Base-by-base conservation (phyloP, 1,139 yeast species). In the Zygosaccharomyces pseudobailii region DNA sequence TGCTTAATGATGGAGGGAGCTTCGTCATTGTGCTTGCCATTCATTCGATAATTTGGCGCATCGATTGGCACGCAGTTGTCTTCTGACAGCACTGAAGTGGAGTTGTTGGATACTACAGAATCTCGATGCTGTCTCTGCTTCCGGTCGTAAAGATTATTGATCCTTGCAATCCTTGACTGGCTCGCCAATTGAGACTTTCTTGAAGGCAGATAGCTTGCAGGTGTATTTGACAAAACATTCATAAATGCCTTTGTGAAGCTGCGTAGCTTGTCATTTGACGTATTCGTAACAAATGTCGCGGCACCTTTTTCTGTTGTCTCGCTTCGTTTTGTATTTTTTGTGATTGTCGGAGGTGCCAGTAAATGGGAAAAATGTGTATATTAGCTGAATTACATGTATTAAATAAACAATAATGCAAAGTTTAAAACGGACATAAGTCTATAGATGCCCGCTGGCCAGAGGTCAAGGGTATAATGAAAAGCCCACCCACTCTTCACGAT, bases 51-150 rank as follows among this genome's bases (percentile, higher is more conserved):
- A 32, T 40, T 42, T 32, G 46, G 35, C 7, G 41, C 45, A 31
- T 28, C 31, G 5, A 45, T 48, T 27, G 47, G 52, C 36, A 40
- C 36, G 20, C 48, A 45, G 25, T 49, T 36, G 23, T 43, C 48
- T 5, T 45, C 47, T 19, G 50, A 40, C 10, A 47, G 44, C 9
- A 57, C 59, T 13, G 60, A 51, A 5, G 61, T 57, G 22, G 59
- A 55, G 39, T 52, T 55, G 43, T 55, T 56, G 6, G 61, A 57
- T 10, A 55, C 55, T 9, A 55, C 57, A 8, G 58, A 55, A 37
- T 51, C 55, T 28, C 55, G 47, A 42, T 55, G 54, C 25, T 42
- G 48, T 39, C 40, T 51, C 25, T 50, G 51, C 23, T 37, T 51
- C 17, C 45, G 50, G 31, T 55, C 55, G 49, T 53, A 56, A n/a